Evolutionary conservation across 441 rosid species (phyloP).

Genomic region (Erodium chrysanthum): DNA sequence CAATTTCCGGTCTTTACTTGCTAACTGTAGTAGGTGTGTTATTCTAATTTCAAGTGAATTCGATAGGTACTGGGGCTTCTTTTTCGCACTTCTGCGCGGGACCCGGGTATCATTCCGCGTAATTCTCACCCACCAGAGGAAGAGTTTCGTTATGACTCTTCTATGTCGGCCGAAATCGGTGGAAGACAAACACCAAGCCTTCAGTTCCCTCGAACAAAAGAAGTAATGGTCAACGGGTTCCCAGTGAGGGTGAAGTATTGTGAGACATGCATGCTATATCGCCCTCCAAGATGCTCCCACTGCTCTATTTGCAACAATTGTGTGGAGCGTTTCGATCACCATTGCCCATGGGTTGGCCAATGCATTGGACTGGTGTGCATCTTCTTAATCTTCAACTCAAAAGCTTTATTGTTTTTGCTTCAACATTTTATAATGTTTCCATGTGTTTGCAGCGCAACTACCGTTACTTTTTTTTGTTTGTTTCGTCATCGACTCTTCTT

Average conservation of each 20-base stretch:
- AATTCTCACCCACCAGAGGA: slow-evolving; percentile 85
- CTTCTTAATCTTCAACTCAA: too few relatives aligned
- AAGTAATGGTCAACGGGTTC: slow-evolving; percentile 67
- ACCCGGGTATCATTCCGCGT: slow-evolving; percentile 88
- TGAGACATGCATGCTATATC: slow-evolving; percentile 86
- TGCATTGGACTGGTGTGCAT: slow-evolving; percentile 79
- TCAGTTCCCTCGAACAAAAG: slow-evolving; percentile 71
- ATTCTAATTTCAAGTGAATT: slow-evolving; percentile 22
- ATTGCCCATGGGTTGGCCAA: slow-evolving; percentile 99
- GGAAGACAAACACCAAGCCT: slow-evolving; percentile 77
- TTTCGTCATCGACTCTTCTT: slow-evolving; percentile 75
- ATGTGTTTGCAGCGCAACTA: slow-evolving; percentile 71
- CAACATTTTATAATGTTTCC: neutral
- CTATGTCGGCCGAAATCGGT: slow-evolving; percentile 43
- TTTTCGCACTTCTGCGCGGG: slow-evolving; percentile 75
- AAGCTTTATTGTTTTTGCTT: neutral
- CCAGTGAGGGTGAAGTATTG: slow-evolving; percentile 74
- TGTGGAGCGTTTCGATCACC: slow-evolving; percentile 84
- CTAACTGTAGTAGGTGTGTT: slow-evolving; percentile 18
- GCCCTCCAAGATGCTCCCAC: slow-evolving; percentile 93
- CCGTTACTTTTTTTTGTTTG: slow-evolving; percentile 92
- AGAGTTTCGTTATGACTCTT: slow-evolving; percentile 54
- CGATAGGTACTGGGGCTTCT: slow-evolving; percentile 68
- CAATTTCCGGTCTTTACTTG: slow-evolving; percentile 20
- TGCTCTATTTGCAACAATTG: slow-evolving; percentile 93